Percentiles rank a stretch among this genome's conserved stretches.
Evolutionary conservation across 371 early-diverging fungal genomes (phyloP).

Genomic region (Mortierella sp.): DNA sequence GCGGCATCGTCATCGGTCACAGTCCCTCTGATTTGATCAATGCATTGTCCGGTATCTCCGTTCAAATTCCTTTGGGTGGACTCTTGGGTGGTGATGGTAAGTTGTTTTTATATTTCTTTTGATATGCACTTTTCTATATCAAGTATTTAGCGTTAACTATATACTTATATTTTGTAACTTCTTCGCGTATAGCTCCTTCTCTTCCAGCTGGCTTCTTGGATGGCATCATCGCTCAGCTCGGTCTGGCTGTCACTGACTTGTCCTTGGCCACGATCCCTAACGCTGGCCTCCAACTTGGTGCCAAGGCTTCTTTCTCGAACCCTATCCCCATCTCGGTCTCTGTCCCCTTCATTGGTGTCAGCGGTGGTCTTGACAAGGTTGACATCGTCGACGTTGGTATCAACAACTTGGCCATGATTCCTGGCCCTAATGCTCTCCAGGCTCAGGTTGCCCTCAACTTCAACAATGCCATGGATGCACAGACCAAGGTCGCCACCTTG

Average conservation of each 20-base stretch:
- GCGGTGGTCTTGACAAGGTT: conserved; percentile 45
- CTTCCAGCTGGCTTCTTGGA: conserved; percentile 29
- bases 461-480: conserved; percentile 40
- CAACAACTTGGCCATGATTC: conserved; percentile 29
- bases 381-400: conserved; percentile 47
- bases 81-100: conserved; percentile 37
- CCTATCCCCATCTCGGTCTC: conserved; percentile 52
- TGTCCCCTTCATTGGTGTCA: conserved; percentile 49
- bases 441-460: conserved; percentile 44
- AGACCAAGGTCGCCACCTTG: conserved; percentile 46
- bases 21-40: conserved; percentile 36
- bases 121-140: no score
- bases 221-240: conserved; percentile 38
- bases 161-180: neutral
- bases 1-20: conserved; percentile 45
- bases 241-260: conserved; percentile 36
- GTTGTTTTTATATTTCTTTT: neutral
- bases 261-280: conserved; percentile 49
- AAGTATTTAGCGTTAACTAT: neutral
- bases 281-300: conserved; percentile 49
- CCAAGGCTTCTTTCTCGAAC: conserved; percentile 46
- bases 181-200: conserved; percentile 21
- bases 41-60: conserved; percentile 43
- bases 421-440: conserved; percentile 46
- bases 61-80: conserved; percentile 33